These are phyloP conservation scores for Penicillium crustosum DNA, from an alignment of 2,329 filamentous ascomycete species.

Conservation along the genomic window DNA sequence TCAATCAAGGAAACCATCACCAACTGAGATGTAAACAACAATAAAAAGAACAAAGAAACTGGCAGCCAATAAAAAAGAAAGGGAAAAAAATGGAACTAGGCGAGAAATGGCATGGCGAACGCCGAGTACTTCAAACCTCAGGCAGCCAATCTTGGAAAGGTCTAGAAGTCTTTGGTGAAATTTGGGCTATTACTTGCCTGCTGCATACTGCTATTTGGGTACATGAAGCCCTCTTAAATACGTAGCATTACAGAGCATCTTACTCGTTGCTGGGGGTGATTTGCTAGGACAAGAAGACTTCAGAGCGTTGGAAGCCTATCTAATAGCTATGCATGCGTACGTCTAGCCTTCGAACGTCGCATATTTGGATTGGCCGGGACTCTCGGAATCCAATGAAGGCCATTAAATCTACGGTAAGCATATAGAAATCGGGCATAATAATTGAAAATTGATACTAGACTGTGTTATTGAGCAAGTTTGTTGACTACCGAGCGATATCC, in stretches of 20 bases:
- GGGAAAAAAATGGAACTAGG: rapidly evolving
- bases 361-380: background rate
- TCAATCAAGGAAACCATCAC: background rate
- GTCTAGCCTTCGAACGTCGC: background rate
- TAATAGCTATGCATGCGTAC: background rate
- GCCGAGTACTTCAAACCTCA: background rate
- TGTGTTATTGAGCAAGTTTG: background rate
- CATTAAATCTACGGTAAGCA: background rate
- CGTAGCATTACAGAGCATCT: too few species aligned
- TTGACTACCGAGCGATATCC: background rate
- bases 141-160: background rate
- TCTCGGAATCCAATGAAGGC: background rate
- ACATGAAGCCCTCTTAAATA: background rate
- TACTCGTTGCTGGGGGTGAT: background rate
- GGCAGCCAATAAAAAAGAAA: background rate
- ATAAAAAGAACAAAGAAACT: background rate
- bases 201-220: background rate
- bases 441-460: background rate
- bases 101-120: background rate
- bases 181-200: background rate
- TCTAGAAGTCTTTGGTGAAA: background rate
- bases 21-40: background rate
- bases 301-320: background rate
- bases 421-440: background rate
- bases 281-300: background rate